phyloP scores from a whole-genome alignment of 106 monocot species.

The Chionographis japonica region DNA sequence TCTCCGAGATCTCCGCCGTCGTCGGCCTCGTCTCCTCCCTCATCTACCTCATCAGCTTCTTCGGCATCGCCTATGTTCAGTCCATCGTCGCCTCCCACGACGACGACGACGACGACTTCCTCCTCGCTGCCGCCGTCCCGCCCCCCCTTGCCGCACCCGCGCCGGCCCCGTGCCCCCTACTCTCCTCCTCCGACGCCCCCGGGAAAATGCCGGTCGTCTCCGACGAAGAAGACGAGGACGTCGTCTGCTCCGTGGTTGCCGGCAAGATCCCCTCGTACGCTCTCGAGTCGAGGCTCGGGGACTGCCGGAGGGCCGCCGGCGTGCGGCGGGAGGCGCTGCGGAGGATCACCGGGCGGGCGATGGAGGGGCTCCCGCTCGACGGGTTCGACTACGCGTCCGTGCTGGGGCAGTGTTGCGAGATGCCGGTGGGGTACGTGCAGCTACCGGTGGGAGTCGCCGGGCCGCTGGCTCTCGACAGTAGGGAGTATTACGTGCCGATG shows the following conservation, averaged over 20 bases:
- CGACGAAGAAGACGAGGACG: conserved; percentile 30
- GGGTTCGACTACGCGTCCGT: conserved; percentile 78
- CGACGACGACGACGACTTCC: not conserved
- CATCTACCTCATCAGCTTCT: conserved; percentile 88
- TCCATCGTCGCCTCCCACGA: conserved; percentile 22
- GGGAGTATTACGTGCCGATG: conserved; percentile 69
- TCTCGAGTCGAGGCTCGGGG: conserved; percentile 32
- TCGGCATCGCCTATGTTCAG: conserved; percentile 88
- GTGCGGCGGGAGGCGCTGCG: conserved; percentile 50
- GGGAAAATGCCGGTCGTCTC: not conserved
- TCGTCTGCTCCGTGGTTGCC: conserved; percentile 25
- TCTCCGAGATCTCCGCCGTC: conserved; percentile 65
- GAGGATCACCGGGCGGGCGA: conserved; percentile 40
- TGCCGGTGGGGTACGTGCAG: conserved; percentile 79
- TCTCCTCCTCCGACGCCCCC: not conserved
- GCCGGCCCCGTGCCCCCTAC: not conserved
- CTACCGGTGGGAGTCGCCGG: conserved; percentile 84
- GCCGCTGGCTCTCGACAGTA: conserved; percentile 68
- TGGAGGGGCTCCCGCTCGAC: conserved; percentile 84
- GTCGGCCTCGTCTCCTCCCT: conserved; percentile 68
- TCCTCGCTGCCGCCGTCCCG: not conserved
- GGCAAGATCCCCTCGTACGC: conserved; percentile 41
- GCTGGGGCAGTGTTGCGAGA: conserved; percentile 88
- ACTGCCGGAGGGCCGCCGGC: conserved; percentile 31
- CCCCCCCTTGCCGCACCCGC: no score